phyloP scores from a whole-genome alignment of 2,329 filamentous ascomycete species.

The Trichophyton schoenleinii region DNA sequence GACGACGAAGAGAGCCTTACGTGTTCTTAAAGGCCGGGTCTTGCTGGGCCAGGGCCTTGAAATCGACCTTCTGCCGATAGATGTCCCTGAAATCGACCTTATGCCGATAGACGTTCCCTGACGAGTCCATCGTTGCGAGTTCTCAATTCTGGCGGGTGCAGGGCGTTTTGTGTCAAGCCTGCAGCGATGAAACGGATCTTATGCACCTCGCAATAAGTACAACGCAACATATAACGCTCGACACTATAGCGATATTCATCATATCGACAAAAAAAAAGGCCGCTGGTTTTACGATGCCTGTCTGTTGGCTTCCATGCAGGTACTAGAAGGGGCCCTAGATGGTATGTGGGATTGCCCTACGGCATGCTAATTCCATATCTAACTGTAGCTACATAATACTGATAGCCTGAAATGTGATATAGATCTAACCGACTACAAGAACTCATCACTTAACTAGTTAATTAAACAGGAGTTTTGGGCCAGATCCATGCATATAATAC shows the following conservation, averaged over 20 bases:
- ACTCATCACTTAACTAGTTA: neutral
- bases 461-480: neutral
- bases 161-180: neutral
- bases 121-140: conserved; percentile 20
- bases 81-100: conserved; percentile 49
- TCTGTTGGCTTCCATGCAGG: neutral
- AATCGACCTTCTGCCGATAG: conserved; percentile 50
- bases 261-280: too few species aligned
- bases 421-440: too few species aligned
- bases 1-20: conserved; percentile 23
- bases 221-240: too few species aligned
- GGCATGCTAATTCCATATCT: neutral
- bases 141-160: neutral
- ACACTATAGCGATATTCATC: too few species aligned
- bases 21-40: conserved; percentile 48
- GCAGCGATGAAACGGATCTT: neutral
- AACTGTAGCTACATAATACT: neutral
- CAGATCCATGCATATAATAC: neutral
- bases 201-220: neutral
- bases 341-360: neutral
- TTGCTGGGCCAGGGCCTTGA: conserved; percentile 46
- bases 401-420: too few species aligned
- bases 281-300: too few species aligned
- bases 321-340: neutral
- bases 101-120: conserved; percentile 41